Conservation (phyloP, 148 eudicot species). For the Rhododendron mucronatum region DNA sequence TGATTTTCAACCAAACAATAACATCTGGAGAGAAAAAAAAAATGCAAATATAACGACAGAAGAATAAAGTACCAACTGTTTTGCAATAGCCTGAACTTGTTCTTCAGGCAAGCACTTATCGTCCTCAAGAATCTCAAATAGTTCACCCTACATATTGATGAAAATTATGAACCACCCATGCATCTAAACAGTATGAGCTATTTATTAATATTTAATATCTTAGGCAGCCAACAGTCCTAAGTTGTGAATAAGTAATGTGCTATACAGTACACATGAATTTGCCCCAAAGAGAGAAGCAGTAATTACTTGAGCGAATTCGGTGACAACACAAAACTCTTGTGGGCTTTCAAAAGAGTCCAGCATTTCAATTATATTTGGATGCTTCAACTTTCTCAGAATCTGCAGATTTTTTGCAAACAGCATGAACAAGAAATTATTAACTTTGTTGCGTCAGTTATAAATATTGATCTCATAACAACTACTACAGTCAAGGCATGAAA, state of each 20-base stretch:
- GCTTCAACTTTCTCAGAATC: slow-evolving; percentile 92
- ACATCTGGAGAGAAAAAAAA: not conserved
- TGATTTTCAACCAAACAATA: not conserved
- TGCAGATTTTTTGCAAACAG: slow-evolving; percentile 21
- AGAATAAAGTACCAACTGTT: slow-evolving; percentile 71
- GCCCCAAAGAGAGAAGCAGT: slow-evolving; percentile 9
- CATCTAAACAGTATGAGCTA: not conserved
- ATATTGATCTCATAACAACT: not conserved
- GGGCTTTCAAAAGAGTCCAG: slow-evolving; percentile 93
- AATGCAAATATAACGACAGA: not conserved
- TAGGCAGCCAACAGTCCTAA: not conserved
- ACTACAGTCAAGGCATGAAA: not conserved
- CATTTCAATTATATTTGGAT: slow-evolving; percentile 95
- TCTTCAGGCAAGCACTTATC: slow-evolving; percentile 98
- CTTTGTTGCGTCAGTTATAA: not conserved
- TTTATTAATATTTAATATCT: not conserved
- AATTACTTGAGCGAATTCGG: slow-evolving; percentile 94
- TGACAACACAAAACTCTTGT: slow-evolving; percentile 94
- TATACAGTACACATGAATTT: not conserved
- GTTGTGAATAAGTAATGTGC: not conserved
- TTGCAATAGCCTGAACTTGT: slow-evolving; percentile 96
- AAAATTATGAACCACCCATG: not conserved
- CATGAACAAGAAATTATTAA: not conserved
- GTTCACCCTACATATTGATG: slow-evolving; percentile 63
- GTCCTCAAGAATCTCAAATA: slow-evolving; percentile 95